Evolutionary conservation across 495 filamentous ascomycete genomes (phyloP), one percentile per base, ranked within the genome.

Genomic region (Sordaria brevicollis): DNA sequence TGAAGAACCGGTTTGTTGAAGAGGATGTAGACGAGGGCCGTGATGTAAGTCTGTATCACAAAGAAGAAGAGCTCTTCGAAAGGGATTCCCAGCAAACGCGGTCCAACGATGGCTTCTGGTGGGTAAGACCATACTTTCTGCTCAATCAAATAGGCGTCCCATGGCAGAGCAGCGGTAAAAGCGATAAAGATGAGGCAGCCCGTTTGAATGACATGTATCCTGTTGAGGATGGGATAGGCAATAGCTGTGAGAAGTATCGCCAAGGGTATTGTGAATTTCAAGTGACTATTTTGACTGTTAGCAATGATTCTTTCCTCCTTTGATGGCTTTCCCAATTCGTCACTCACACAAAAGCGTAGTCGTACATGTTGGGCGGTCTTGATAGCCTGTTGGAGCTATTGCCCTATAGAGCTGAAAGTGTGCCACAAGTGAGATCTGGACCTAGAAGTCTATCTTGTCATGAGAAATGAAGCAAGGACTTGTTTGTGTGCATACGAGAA

Each of bases 21-120:
- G 4, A 91, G 77, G 9, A 88, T 79, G 75, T 92, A 92, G 29
- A 91, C 73, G 35, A 91, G 75, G 3, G 85, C 84, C 5, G 89
- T 91, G 74, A 84, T 89, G 75, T 90, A 92, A 7, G 89, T 91
- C 76, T 92, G 90, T 36, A 92, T 85, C n/a, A 90, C 76, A 77
- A 91, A 91, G 82, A 91, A 92, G 78, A 91, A 91, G 29, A 91
- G 71, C 73, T 91, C 90, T 74, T 92, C 90, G 3, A 83, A 71
- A 0, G 90, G 90, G 65, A 92, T 87, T 6, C 75, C 75, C 73
- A 86, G 86, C 21, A 91, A 75, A 1, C 79, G 86, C 17, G 79
- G 82, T 1, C 89, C 90, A 39, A 88, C 65, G 21, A 91, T 82
- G 7, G 82, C 89, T 54, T 84, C 77, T 10, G 81, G 74, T 9